Evolutionary conservation across 176 grass and related monocot genomes (phyloP).

Genomic region (bread wheat (Triticum aestivum)): DNA sequence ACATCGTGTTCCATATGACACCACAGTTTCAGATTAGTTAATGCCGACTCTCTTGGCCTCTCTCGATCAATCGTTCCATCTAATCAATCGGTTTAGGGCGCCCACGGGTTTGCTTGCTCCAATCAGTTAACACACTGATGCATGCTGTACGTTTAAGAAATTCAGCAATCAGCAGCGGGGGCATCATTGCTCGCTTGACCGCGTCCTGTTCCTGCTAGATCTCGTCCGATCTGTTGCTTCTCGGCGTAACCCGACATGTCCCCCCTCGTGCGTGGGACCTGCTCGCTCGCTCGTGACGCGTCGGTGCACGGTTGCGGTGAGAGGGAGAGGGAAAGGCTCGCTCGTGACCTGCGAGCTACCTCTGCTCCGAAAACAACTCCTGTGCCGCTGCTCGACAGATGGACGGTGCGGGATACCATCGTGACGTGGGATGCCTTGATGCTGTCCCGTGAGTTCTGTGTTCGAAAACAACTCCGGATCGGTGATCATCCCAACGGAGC

Average conservation of each 20-base stretch:
- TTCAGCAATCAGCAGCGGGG: background rate
- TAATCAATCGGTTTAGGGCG: background rate
- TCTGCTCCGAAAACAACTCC: background rate
- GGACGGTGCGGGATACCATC: background rate
- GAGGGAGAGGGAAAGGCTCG: background rate
- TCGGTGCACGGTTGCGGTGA: background rate
- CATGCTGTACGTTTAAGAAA: background rate
- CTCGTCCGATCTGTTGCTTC: background rate
- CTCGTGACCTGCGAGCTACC: background rate
- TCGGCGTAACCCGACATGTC: background rate
- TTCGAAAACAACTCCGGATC: too few relatives aligned
- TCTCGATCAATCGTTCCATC: background rate
- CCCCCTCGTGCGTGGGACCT: background rate
- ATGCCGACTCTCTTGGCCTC: background rate
- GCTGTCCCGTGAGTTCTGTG: background rate
- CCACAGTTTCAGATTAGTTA: background rate
- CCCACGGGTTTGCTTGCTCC: background rate
- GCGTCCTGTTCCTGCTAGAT: background rate
- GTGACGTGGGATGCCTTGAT: background rate
- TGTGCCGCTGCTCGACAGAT: background rate
- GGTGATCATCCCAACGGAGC: background rate
- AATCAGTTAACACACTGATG: constrained; percentile 14
- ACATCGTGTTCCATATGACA: background rate
- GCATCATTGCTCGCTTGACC: background rate
- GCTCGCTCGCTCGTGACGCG: background rate